These are phyloP conservation scores for Rhododendron molle DNA, from an alignment of 148 eudicot genomes.

Conservation along the genomic window DNA sequence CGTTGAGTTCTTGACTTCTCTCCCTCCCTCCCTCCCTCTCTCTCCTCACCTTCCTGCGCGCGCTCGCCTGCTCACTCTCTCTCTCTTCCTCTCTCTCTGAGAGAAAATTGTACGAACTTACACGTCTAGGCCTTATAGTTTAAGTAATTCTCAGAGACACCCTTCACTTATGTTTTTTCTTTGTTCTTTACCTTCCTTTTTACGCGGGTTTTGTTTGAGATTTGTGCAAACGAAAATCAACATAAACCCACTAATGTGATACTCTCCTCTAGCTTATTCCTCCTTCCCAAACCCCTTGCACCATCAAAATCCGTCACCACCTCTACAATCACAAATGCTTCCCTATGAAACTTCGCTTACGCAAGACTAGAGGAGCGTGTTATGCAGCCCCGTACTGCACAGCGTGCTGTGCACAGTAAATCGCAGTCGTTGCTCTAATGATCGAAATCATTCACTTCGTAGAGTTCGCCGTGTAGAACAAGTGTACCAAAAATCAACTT, in stretches of 20 bases:
- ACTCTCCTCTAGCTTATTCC: neutral
- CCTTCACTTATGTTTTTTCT: neutral
- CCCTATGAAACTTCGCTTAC: neutral
- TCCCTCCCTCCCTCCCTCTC: neutral
- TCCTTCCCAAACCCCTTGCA: neutral
- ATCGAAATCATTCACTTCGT: too few species aligned
- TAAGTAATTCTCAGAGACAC: neutral
- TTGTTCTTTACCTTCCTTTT: neutral
- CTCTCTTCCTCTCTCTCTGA: neutral
- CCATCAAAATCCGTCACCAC: neutral
- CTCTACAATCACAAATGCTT: neutral
- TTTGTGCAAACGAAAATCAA: too few species aligned
- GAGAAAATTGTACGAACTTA: neutral
- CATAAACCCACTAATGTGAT: neutral
- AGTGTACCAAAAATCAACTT: too few species aligned
- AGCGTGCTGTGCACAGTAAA: too few species aligned
- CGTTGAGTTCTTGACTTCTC: neutral
- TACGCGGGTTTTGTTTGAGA: neutral
- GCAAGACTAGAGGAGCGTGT: too few species aligned
- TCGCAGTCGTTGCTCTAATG: too few species aligned
- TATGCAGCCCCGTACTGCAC: too few species aligned
- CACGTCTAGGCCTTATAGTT: neutral
- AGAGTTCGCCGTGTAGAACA: too few species aligned
- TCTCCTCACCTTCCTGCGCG: neutral
- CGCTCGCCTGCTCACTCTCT: neutral